These are phyloP conservation scores for Metschnikowia kunwiensis DNA, from an alignment of 805 yeast species.

Conservation along the genomic window DNA sequence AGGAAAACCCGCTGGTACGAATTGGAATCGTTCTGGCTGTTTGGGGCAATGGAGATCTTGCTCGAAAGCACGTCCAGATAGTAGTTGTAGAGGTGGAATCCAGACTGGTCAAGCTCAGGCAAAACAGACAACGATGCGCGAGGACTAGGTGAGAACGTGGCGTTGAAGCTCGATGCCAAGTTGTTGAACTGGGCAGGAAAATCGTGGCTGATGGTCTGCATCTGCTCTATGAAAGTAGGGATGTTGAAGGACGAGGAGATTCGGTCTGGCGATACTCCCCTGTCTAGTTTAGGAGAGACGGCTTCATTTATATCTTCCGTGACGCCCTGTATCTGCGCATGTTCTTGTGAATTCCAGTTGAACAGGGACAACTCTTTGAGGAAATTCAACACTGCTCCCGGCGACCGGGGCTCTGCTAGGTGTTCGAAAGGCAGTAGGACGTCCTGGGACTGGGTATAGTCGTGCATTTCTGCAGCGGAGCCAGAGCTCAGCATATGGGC, in stretches of 20 bases:
- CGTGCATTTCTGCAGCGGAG: background rate
- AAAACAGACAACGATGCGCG: slow-evolving; percentile 19
- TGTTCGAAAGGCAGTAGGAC: slow-evolving; percentile 4
- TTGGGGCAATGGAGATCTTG: slow-evolving; percentile 47
- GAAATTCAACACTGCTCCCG: slow-evolving; percentile 25
- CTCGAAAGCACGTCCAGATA: slow-evolving; percentile 45
- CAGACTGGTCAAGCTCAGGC: slow-evolving; percentile 20
- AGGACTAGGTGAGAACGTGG: slow-evolving; percentile 28
- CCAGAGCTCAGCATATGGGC: too few species aligned
- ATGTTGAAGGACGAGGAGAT: slow-evolving; percentile 11
- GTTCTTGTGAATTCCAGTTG: slow-evolving; percentile 1
- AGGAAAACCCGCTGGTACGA: slow-evolving; percentile 50
- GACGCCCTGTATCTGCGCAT: slow-evolving; percentile 1
- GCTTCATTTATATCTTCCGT: background rate
- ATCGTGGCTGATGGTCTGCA: slow-evolving; percentile 11
- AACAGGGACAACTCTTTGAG: slow-evolving; percentile 24
- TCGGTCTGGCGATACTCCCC: background rate
- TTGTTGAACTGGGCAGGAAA: slow-evolving; percentile 7
- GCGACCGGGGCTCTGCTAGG: slow-evolving; percentile 17
- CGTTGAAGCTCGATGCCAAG: slow-evolving; percentile 19
- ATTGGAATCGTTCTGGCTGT: slow-evolving; percentile 42
- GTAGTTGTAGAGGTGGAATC: slow-evolving; percentile 41
- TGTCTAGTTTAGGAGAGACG: background rate
- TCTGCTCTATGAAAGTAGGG: slow-evolving; percentile 15
- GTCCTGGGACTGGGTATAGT: background rate